Evolutionary conservation across 139 green algal genomes (phyloP).

Genomic region (Trebouxia sp.): DNA sequence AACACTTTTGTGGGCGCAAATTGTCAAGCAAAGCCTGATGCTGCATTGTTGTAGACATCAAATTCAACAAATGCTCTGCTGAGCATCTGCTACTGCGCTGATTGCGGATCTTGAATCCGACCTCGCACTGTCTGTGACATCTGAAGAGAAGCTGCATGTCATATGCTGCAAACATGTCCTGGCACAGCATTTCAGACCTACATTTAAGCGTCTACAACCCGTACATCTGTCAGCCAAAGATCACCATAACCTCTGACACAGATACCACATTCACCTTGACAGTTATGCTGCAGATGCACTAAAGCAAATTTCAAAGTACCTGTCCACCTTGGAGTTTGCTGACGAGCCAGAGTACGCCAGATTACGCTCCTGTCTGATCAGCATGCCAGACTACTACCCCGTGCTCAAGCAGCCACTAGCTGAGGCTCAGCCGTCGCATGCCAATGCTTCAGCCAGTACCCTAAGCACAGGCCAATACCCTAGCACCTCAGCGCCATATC

Average conservation of each 20-base stretch:
- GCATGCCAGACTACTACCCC: slow-evolving; percentile 8
- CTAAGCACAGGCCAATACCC: neutral
- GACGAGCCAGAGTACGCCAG: neutral
- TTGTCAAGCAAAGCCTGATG: no score
- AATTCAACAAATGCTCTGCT: no score
- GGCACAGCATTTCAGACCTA: neutral
- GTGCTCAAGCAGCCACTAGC: neutral
- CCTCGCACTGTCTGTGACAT: neutral
- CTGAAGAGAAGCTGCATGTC: neutral
- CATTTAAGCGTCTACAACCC: neutral
- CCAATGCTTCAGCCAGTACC: neutral
- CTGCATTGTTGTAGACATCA: no score
- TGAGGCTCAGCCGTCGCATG: neutral
- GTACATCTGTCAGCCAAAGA: neutral
- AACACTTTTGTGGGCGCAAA: no score
- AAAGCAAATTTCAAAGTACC: neutral
- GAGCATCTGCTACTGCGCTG: no score
- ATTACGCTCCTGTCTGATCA: neutral
- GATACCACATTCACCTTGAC: neutral
- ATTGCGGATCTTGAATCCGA: neutral
- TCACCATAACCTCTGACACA: neutral
- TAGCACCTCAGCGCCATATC: neutral
- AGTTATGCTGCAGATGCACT: slow-evolving; percentile 8
- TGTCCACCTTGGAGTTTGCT: slow-evolving; percentile 9
- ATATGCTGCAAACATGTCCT: neutral